Evolutionary conservation across 441 rosid species (phyloP), one percentile per base, ranked within the genome.

Genomic region (Sinapis alba): DNA sequence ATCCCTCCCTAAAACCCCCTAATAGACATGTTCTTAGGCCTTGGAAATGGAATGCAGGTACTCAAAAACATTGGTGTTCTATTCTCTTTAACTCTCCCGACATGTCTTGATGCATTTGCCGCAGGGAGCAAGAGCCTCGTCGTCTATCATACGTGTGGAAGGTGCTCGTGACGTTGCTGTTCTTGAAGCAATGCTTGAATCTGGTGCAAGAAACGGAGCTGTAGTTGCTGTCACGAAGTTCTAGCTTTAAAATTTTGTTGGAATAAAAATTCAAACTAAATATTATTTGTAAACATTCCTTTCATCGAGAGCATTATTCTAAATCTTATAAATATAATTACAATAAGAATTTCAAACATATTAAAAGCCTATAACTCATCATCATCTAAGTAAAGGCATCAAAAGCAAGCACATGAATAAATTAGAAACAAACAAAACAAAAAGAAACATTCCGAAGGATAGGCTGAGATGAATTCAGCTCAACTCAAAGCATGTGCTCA

Each of bases 151-250:
- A 79, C 28, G 23, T n/a, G n/a, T 83, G 43, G 99, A 96, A 88
- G 97, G 99, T 65, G 97, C 97, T 53, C 87, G 93, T 79, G 99
- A 96, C 26, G 86, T 90, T 56, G 96, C 99, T 53, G 84, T 93
- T 69, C 79, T 96, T 6, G 97, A 89, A 51, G 97, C 98, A 38
- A 91, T 96, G 99, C 97, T 93, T 8, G 97, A 93, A 78, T 96
- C 98, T 34, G 98, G 93, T 74, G 71, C 66, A 34, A 91, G 83
- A 36, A 71, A 78, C 45, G 97, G 97, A 75, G 88, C 84, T 57
- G 63, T 81, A 12, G 88, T 92, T 70, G 83, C 77, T 34, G 89
- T 96, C 69, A 79, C 81, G 72, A 84, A 78, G 63, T 87, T 91
- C 72, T 87, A 83, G 85, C 51, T 69, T 65, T 21, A 19, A 60